These are phyloP conservation scores for Stagonosporopsis rhizophila DNA, from an alignment of 2,329 filamentous ascomycete genomes.

Conservation along the genomic window DNA sequence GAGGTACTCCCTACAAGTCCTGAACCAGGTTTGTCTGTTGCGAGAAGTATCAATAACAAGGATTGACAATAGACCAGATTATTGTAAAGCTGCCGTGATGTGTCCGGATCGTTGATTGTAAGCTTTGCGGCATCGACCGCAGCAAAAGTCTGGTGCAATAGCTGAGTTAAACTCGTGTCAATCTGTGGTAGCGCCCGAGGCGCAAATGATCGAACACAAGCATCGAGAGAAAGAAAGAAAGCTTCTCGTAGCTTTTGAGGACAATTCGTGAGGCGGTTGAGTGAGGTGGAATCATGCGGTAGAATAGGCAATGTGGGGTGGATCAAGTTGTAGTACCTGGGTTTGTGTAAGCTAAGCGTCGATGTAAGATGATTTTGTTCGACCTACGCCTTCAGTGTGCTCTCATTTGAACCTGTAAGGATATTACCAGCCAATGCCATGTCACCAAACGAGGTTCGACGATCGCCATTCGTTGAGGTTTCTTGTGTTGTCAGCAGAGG, in stretches of 20 bases:
- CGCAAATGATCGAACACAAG: constrained; percentile 41
- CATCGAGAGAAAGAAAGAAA: constrained; percentile 47
- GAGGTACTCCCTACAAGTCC: constrained; percentile 36
- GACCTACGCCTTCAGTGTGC: constrained; percentile 45
- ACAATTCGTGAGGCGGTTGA: constrained; percentile 47
- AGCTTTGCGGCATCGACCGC: constrained; percentile 41
- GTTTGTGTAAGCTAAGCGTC: constrained; percentile 20
- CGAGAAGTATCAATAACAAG: constrained; percentile 41
- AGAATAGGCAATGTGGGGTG: constrained; percentile 46
- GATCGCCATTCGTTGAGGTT: constrained; percentile 40
- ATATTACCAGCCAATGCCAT: constrained; percentile 44
- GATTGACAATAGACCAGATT: constrained; percentile 45
- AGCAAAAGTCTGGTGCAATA: constrained; percentile 40
- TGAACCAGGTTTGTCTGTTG: constrained; percentile 42
- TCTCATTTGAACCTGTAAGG: constrained; percentile 46
- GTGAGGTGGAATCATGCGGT: constrained; percentile 39
- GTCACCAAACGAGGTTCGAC: constrained; percentile 47
- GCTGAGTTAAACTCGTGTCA: constrained; percentile 36
- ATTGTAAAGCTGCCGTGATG: constrained; percentile 40
- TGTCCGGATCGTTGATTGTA: constrained; percentile 36
- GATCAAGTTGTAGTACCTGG: constrained; percentile 47
- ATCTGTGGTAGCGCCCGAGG: constrained; percentile 36
- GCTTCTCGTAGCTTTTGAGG: constrained; percentile 46
- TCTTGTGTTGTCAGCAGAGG: constrained; percentile 40
- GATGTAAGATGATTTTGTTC: background rate